Evolutionary conservation across 768 basidiomycete genomes (phyloP), one percentile per base, ranked within the genome.

Genomic region (Tulasnella sp.): DNA sequence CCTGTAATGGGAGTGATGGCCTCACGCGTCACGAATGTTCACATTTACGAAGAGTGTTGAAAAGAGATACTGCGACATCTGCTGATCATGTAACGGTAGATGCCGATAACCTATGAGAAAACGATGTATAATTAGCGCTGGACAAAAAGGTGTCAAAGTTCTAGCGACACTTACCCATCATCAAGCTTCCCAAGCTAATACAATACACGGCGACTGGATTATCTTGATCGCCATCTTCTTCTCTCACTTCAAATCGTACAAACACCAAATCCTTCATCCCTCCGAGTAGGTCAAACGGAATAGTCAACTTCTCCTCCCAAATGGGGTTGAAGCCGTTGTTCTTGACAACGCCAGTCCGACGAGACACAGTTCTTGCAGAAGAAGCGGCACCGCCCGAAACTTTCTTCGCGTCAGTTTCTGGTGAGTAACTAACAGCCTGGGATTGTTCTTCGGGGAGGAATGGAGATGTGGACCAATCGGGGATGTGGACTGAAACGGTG

Each of bases 241-340:
- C 77, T 57, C 76, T 70, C 15, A 96, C 77, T 24, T 76, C 73
- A 55, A 96, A 80, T 48, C 78, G 71, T 25, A 95, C 75, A 63
- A 96, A 96, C 28, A 88, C 75, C 24, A 96, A 70, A 27, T 91
- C 86, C 53, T 67, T 69, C 83, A 92, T 86, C 53, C 72, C 74
- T 0, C 81, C 77, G 25, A 82, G 72, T 58, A 81, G 79, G 44
- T 78, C 76, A 59, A 91, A 91, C n/a, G 80, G 79, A 19, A 92
- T 64, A 16, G 66, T 64, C 22, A 91, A 65, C 33, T 63, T 62
- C 59, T 90, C 78, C 56, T 87, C 73, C 86, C 91, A 96, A 1
- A 77, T 67, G 0, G 93, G 93, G 64, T 95, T 95, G 69, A 93
- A 91, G 0, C 91, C 88, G 61, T 92, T 92, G 63, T 87, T 82